phyloP scores from a whole-genome alignment of 1,284 basidiomycete species.

The Cystobasidium sp. region DNA sequence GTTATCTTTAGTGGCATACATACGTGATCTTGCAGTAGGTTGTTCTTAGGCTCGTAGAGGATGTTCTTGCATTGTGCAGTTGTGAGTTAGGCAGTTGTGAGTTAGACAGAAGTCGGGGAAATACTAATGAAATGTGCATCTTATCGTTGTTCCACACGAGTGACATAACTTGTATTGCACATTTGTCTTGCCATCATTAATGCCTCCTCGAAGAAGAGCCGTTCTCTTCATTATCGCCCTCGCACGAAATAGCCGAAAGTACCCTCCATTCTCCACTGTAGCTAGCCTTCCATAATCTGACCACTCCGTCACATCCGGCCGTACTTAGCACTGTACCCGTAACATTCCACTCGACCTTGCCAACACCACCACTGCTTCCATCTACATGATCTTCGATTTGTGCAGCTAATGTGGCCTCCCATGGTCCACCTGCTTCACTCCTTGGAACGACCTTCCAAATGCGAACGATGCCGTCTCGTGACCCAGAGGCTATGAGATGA shows the following conservation, averaged over 20 bases:
- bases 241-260: conserved; percentile 47
- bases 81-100: too few species aligned
- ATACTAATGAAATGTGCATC: too few species aligned
- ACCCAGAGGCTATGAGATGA: conserved; percentile 86
- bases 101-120: too few species aligned
- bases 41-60: too few species aligned
- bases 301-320: conserved; percentile 83
- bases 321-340: conserved; percentile 87
- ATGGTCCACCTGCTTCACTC: conserved; percentile 63
- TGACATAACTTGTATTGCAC: not conserved
- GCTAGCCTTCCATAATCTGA: conserved; percentile 79
- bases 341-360: conserved; percentile 81
- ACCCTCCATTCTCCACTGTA: conserved; percentile 51
- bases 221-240: conserved; percentile 41
- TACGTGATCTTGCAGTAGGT: too few species aligned
- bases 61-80: too few species aligned
- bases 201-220: conserved; percentile 7
- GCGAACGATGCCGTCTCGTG: conserved; percentile 79
- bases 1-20: too few species aligned
- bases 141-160: too few species aligned
- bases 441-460: conserved; percentile 76
- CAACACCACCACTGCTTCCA: conserved; percentile 60
- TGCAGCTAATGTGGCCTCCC: conserved; percentile 74
- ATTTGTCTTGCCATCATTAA: not conserved
- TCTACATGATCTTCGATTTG: conserved; percentile 79